Conservation (phyloP, 495 filamentous ascomycete species). For the Podospora australis region DNA sequence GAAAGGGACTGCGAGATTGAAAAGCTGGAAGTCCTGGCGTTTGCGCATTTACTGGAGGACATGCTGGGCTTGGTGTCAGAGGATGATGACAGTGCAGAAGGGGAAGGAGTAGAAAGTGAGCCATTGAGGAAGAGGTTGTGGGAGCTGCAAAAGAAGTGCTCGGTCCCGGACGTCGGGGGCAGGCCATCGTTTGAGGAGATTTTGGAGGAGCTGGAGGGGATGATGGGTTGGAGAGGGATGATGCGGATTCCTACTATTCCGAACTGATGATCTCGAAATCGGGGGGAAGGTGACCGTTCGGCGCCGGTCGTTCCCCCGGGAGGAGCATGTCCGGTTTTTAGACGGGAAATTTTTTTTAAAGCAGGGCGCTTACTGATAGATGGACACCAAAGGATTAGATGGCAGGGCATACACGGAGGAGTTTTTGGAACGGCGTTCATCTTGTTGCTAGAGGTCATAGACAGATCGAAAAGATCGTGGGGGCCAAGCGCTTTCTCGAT, state of each 20-base stretch:
- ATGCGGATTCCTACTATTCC: constrained; percentile 24
- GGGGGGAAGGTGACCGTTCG: neutral
- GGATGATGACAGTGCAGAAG: no score
- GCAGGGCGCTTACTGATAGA: no score
- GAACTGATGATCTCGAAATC: no score
- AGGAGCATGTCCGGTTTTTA: no score
- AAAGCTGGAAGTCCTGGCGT: constrained; percentile 40
- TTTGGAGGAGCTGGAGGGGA: constrained; percentile 19
- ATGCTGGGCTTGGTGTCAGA: constrained; percentile 19
- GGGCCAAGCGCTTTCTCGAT: no score
- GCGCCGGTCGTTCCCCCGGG: no score
- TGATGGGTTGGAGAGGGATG: constrained; percentile 29
- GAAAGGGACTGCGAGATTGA: constrained; percentile 20
- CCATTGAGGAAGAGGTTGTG: constrained; percentile 7
- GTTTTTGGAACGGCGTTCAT: no score
- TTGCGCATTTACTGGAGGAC: constrained; percentile 39
- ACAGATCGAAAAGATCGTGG: no score
- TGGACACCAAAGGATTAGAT: no score
- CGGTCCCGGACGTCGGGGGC: constrained; percentile 3
- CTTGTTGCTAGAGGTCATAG: no score
- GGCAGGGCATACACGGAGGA: no score
- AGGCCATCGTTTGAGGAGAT: constrained; percentile 24
- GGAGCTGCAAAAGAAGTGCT: constrained; percentile 14
- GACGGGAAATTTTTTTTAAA: no score
- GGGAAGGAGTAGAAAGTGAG: constrained; percentile 4